phyloP scores from a whole-genome alignment of 1,139 yeast genomes.

The Nematodospora anomalae region DNA sequence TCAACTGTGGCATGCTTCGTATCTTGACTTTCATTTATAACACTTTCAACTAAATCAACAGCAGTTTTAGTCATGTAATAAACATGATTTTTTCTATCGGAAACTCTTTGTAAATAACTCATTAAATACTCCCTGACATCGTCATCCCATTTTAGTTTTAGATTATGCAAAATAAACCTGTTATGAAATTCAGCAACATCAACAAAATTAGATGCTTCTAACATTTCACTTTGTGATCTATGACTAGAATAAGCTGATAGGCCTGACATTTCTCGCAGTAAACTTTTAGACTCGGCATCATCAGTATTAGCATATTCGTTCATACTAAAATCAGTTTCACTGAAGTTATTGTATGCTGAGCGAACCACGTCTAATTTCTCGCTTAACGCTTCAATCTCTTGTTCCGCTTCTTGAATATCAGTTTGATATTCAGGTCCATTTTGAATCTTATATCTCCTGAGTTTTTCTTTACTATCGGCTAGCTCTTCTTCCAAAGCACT shows the following conservation, averaged over 20 bases:
- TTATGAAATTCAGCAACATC: slow-evolving; percentile 56
- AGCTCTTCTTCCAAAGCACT: slow-evolving; percentile 47
- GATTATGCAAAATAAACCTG: slow-evolving; percentile 74
- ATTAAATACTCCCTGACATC: slow-evolving; percentile 59
- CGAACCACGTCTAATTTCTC: slow-evolving; percentile 26
- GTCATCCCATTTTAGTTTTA: slow-evolving; percentile 80
- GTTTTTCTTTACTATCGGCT: slow-evolving; percentile 31
- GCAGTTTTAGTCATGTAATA: slow-evolving; percentile 74
- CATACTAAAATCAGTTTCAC: slow-evolving; percentile 14
- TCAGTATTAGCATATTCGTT: slow-evolving; percentile 12
- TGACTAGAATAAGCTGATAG: slow-evolving; percentile 32
- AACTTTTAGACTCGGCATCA: slow-evolving; percentile 14
- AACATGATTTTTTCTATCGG: slow-evolving; percentile 53
- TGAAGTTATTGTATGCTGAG: slow-evolving; percentile 21
- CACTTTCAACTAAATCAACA: slow-evolving; percentile 55
- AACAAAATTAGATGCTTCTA: slow-evolving; percentile 13
- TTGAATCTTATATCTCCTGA: slow-evolving; percentile 21
- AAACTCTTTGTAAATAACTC: slow-evolving; percentile 60
- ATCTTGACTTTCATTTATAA: slow-evolving; percentile 24
- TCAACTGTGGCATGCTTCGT: slow-evolving; percentile 16
- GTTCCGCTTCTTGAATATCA: slow-evolving; percentile 27
- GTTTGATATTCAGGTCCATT: slow-evolving; percentile 14
- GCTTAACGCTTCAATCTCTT: slow-evolving; percentile 28
- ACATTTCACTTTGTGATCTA: slow-evolving; percentile 25
- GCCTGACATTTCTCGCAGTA: slow-evolving; percentile 13